phyloP scores from a whole-genome alignment of 2,329 filamentous ascomycete species.

The Microcyclosporella mali region DNA sequence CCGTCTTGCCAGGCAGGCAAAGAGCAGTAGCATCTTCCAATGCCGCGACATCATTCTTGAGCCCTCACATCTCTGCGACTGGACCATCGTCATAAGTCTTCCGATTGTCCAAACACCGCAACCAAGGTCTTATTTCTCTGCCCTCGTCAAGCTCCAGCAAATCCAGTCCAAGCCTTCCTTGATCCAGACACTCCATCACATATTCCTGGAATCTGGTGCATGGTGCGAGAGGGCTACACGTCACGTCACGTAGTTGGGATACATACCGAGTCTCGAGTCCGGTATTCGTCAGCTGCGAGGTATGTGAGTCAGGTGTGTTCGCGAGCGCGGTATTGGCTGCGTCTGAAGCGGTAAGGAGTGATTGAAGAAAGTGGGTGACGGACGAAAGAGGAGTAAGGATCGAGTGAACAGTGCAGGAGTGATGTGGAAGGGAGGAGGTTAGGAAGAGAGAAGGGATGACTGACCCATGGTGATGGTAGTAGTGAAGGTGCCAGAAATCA shows the following conservation, averaged over 20 bases:
- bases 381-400: neutral
- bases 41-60: too few relatives aligned
- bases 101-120: neutral
- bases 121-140: conserved; percentile 5
- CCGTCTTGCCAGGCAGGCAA: too few relatives aligned
- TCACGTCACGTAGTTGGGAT: conserved; percentile 1
- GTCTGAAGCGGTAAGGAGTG: neutral
- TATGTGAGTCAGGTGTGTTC: conserved; percentile 1
- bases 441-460: conserved; percentile 1
- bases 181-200: conserved; percentile 10
- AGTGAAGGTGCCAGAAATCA: conserved; percentile 1
- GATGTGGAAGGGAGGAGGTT: conserved; percentile 1
- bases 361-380: neutral
- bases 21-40: too few relatives aligned
- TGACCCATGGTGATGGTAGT: conserved; percentile 6
- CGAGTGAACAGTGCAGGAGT: neutral
- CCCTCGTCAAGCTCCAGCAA: conserved; percentile 5
- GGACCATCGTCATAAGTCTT: too few relatives aligned
- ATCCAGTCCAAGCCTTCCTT: conserved; percentile 11
- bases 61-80: too few relatives aligned
- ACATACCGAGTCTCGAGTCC: conserved; percentile 16
- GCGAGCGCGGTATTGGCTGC: neutral
- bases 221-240: conserved; percentile 12
- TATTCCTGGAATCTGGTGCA: conserved; percentile 10
- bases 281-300: conserved; percentile 1